phyloP scores from a whole-genome alignment of 1,284 basidiomycete genomes.

The Exsudoporus floridanus region DNA sequence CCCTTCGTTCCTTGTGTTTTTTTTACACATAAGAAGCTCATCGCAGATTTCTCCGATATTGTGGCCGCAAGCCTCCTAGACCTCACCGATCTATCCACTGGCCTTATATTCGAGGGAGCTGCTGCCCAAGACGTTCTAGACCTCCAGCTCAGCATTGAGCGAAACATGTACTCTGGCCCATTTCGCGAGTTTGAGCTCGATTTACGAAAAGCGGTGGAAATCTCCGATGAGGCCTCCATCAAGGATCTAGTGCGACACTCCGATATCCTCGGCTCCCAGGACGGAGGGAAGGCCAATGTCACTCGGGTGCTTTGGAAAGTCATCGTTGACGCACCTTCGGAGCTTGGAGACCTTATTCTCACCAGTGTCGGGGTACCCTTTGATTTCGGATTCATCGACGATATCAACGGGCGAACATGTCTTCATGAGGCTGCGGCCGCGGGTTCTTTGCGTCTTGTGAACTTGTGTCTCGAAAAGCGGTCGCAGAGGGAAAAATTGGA shows the following conservation, averaged over 20 bases:
- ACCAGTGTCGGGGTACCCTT: constrained; percentile 67
- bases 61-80: constrained; percentile 93
- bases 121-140: constrained; percentile 63
- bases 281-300: constrained; percentile 61
- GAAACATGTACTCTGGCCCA: constrained; percentile 60
- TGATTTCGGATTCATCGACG: constrained; percentile 91
- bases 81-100: constrained; percentile 81
- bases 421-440: constrained; percentile 93
- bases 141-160: constrained; percentile 69
- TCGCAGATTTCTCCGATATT: constrained; percentile 93
- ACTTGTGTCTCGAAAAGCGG: constrained; percentile 76
- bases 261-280: constrained; percentile 59
- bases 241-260: constrained; percentile 73
- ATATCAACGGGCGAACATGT: constrained; percentile 94
- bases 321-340: constrained; percentile 75
- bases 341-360: constrained; percentile 74
- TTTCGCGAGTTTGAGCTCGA: constrained; percentile 88
- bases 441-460: constrained; percentile 79
- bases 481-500: constrained; percentile 73
- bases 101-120: constrained; percentile 67
- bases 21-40: constrained; percentile 53
- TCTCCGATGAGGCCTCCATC: constrained; percentile 59
- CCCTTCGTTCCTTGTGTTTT: neutral
- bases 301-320: constrained; percentile 91
- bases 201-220: constrained; percentile 72